A percentile compares a stretch with the other conserved stretches of the same genome.
Evolutionary conservation across 495 filamentous ascomycete species (phyloP).

Genomic region (Neurospora terricola): DNA sequence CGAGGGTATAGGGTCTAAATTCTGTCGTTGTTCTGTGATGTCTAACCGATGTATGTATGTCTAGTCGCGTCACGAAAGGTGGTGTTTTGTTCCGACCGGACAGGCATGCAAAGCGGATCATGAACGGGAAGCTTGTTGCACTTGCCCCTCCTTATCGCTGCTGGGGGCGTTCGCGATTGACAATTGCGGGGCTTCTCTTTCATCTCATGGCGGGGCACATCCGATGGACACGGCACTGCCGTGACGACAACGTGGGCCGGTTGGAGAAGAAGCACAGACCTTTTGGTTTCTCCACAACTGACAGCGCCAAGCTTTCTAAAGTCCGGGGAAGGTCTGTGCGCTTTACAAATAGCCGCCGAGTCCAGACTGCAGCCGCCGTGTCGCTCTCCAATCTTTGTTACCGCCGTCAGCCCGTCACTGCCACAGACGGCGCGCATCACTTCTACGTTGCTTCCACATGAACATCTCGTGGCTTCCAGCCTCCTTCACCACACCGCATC

Average conservation of each 20-base stretch:
- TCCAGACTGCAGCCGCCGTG: background rate
- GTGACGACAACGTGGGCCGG: background rate
- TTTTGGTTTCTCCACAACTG: background rate
- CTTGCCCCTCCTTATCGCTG: background rate
- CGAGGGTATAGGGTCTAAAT: background rate
- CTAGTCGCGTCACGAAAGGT: background rate
- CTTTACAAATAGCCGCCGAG: background rate
- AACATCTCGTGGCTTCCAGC: background rate
- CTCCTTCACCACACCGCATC: background rate
- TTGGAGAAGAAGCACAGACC: background rate
- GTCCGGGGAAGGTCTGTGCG: background rate
- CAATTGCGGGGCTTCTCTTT: background rate
- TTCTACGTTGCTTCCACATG: background rate
- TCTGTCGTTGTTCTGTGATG: background rate
- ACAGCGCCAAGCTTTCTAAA: background rate
- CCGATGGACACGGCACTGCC: background rate
- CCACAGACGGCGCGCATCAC: background rate
- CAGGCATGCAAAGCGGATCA: background rate
- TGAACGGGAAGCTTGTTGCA: background rate
- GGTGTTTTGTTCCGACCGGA: background rate
- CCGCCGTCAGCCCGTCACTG: background rate
- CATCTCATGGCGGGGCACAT: background rate
- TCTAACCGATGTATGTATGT: background rate
- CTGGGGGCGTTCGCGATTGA: background rate
- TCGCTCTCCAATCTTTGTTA: background rate